Conservation (phyloP, 768 basidiomycete genomes). For the Agaricus sinodeliciosus region DNA sequence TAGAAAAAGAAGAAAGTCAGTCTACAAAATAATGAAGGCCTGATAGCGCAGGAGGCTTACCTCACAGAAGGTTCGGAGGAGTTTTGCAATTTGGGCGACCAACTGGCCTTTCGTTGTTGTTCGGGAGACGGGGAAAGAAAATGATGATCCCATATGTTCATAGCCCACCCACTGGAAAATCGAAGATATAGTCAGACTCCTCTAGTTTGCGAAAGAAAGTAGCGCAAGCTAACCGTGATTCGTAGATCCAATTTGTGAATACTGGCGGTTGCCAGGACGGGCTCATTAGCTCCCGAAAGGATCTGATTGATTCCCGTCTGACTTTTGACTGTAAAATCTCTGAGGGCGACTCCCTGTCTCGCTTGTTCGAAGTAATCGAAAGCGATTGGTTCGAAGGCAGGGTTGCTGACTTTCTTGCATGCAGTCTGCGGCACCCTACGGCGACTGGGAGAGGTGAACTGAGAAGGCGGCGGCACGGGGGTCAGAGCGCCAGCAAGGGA, state of each 20-base stretch:
- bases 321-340: constrained; percentile 7
- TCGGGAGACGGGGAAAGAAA: constrained; percentile 1
- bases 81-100: constrained; percentile 2
- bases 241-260: constrained; percentile 7
- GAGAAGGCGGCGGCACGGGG: neutral
- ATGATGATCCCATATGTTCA: constrained; percentile 10
- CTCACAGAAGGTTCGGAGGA: constrained; percentile 27
- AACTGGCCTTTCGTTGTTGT: constrained; percentile 10
- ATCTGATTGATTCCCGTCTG: constrained; percentile 5
- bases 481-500: constrained; percentile 11
- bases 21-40: constrained; percentile 16
- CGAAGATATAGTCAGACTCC: neutral
- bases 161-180: constrained; percentile 12
- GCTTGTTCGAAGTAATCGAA: constrained; percentile 11
- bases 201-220: neutral
- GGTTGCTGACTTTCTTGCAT: constrained; percentile 3
- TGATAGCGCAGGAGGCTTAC: constrained; percentile 16
- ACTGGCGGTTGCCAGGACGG: neutral
- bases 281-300: constrained; percentile 10
- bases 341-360: constrained; percentile 11
- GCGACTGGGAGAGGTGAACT: constrained; percentile 6
- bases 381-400: constrained; percentile 1
- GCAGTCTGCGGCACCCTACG: constrained; percentile 5
- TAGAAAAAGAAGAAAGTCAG: constrained; percentile 14
- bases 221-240: constrained; percentile 6